A percentile compares a stretch with the other conserved stretches of the same genome.
Evolutionary conservation across 139 green algal genomes (phyloP).

Genomic region (Ulvella scutata): DNA sequence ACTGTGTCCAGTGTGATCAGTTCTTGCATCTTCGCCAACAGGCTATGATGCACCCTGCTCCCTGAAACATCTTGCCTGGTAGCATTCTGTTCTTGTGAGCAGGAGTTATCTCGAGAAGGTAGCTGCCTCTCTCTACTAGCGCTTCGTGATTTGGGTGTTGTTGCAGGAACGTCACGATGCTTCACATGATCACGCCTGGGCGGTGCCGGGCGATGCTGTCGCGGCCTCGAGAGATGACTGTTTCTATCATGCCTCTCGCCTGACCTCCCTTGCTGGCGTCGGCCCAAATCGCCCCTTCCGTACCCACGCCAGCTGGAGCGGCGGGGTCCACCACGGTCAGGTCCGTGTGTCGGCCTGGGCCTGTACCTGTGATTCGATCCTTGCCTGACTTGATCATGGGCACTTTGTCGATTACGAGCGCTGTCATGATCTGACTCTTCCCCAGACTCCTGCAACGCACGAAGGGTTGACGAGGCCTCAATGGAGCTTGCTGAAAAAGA

Average conservation of each 20-base stretch:
- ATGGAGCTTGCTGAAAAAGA: too few relatives aligned
- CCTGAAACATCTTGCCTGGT: neutral
- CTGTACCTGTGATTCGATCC: too few relatives aligned
- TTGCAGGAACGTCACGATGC: neutral
- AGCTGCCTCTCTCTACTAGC: neutral
- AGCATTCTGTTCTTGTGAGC: neutral
- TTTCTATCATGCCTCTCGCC: neutral
- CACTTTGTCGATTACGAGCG: neutral
- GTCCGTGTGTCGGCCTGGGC: too few relatives aligned
- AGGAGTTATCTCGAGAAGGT: neutral
- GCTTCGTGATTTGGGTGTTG: neutral
- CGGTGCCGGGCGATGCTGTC: neutral
- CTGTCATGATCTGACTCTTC: conserved; percentile 3
- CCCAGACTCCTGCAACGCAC: neutral
- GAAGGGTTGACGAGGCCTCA: too few relatives aligned
- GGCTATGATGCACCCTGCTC: neutral
- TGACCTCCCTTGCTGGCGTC: neutral
- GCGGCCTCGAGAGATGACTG: neutral
- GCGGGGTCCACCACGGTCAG: too few relatives aligned
- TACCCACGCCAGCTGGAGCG: too few relatives aligned
- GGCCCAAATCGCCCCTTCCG: neutral
- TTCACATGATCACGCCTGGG: neutral
- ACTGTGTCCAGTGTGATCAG: neutral
- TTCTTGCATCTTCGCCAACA: neutral
- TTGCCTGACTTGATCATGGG: neutral